phyloP scores from a whole-genome alignment of 805 yeast species.

The Dipodascopsis tothii region DNA sequence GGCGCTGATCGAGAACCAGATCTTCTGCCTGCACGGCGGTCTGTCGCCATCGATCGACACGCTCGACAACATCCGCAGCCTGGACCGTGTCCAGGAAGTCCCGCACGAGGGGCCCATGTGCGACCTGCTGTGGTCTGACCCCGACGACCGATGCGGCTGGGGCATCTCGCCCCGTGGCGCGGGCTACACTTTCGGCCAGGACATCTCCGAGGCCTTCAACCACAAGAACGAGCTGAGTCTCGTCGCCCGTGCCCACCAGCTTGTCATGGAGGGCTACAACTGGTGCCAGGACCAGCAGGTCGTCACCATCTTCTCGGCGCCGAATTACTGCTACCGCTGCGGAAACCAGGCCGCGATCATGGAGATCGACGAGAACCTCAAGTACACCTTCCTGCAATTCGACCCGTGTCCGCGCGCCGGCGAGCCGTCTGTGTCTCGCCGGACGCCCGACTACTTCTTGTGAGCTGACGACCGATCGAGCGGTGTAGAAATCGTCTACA shows the following conservation, averaged over 20 bases:
- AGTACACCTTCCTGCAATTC: conserved; percentile 81
- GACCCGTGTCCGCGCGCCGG: conserved; percentile 96
- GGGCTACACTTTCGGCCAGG: conserved; percentile 96
- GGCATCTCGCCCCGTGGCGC: conserved; percentile 97
- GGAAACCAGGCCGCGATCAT: conserved; percentile 93
- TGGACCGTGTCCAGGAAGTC: conserved; percentile 88
- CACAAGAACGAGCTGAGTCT: conserved; percentile 78
- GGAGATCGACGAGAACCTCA: conserved; percentile 73
- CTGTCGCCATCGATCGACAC: conserved; percentile 90
- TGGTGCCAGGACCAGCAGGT: conserved; percentile 82
- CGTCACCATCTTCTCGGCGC: conserved; percentile 97
- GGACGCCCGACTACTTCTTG: conserved; percentile 90
- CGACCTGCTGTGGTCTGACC: conserved; percentile 93
- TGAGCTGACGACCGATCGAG: no score
- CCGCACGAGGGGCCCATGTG: conserved; percentile 99
- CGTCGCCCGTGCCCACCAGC: conserved; percentile 91
- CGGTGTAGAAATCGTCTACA: no score
- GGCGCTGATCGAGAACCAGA: conserved; percentile 82
- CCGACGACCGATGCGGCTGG: conserved; percentile 71
- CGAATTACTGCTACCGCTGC: conserved; percentile 94
- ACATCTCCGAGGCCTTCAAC: conserved; percentile 86
- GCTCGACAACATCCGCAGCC: conserved; percentile 82
- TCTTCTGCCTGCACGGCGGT: conserved; percentile 92
- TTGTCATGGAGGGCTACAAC: conserved; percentile 94
- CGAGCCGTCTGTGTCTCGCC: conserved; percentile 88